phyloP scores from a whole-genome alignment of 2,329 filamentous ascomycete species.

The Fusarium sp. region DNA sequence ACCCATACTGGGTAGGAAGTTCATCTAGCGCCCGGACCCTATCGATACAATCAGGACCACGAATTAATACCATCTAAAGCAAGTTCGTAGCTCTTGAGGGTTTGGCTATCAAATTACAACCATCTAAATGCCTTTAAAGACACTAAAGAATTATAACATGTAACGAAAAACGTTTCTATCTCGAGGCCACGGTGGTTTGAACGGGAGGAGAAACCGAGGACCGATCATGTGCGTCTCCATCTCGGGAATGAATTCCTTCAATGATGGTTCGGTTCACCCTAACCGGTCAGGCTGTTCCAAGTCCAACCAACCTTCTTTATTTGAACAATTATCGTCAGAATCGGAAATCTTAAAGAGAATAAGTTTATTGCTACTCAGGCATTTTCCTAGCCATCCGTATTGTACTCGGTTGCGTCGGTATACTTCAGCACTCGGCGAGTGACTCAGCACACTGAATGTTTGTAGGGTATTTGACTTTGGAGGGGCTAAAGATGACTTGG shows the following conservation, averaged over 20 bases:
- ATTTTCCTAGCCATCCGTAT: not conserved
- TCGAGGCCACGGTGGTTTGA: not conserved
- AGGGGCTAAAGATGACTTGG: conserved; percentile 35
- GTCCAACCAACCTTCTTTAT: not conserved
- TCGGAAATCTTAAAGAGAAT: too few species aligned
- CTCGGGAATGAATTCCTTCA: not conserved
- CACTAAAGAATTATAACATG: too few species aligned
- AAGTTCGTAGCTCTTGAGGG: too few species aligned
- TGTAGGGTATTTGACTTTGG: conserved; percentile 15
- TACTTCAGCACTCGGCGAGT: conserved; percentile 30
- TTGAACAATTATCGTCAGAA: not conserved
- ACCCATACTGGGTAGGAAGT: too few species aligned
- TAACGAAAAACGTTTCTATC: too few species aligned
- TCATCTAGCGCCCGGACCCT: too few species aligned
- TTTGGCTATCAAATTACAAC: too few species aligned
- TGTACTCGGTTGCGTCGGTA: not conserved
- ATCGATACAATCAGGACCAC: too few species aligned
- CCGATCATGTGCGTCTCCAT: conserved; percentile 3
- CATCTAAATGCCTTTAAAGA: too few species aligned
- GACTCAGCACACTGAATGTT: conserved; percentile 35
- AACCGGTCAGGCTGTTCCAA: not conserved
- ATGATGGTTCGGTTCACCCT: too few species aligned
- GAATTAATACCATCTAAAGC: too few species aligned
- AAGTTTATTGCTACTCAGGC: too few species aligned
- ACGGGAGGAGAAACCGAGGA: not conserved